Percentiles rank a stretch among this genome's conserved stretches.
These are phyloP conservation scores for Rhizopogon roseolus DNA, from an alignment of 768 basidiomycete genomes.

Conservation along the genomic window DNA sequence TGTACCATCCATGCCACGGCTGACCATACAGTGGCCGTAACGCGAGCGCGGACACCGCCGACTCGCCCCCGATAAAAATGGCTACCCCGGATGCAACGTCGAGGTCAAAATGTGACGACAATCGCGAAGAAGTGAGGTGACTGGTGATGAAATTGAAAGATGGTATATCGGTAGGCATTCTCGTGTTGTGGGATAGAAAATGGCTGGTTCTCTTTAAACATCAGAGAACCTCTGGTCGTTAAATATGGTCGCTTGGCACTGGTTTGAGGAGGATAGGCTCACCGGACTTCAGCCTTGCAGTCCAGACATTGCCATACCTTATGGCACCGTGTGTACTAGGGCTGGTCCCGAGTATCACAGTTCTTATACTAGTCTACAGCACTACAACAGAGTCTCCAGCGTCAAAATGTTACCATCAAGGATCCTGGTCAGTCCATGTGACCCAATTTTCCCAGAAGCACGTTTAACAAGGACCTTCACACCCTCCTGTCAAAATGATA, in stretches of 20 bases:
- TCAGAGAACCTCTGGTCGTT: background rate
- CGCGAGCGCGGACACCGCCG: constrained; percentile 25
- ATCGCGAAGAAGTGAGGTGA: background rate
- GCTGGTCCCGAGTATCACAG: background rate
- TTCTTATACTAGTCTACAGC: background rate
- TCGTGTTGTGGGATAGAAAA: background rate
- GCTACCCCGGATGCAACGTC: constrained; percentile 16
- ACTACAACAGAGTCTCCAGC: background rate
- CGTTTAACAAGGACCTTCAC: background rate
- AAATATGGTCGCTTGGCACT: background rate
- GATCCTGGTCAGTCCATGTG: background rate
- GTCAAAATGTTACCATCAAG: background rate
- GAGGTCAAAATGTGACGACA: constrained; percentile 5
- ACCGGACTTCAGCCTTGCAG: background rate
- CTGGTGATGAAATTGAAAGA: background rate
- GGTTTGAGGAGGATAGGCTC: background rate
- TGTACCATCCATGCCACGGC: constrained; percentile 30
- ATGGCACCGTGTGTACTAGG: background rate
- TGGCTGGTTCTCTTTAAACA: background rate
- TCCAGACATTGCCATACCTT: background rate
- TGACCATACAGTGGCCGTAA: constrained; percentile 21
- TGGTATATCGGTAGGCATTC: background rate
- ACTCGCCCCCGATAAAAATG: constrained; percentile 25
- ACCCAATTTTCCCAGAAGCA: background rate
- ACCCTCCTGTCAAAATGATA: background rate